phyloP scores from a whole-genome alignment of 176 grass and related monocot genomes.

The Paspalum notatum region DNA sequence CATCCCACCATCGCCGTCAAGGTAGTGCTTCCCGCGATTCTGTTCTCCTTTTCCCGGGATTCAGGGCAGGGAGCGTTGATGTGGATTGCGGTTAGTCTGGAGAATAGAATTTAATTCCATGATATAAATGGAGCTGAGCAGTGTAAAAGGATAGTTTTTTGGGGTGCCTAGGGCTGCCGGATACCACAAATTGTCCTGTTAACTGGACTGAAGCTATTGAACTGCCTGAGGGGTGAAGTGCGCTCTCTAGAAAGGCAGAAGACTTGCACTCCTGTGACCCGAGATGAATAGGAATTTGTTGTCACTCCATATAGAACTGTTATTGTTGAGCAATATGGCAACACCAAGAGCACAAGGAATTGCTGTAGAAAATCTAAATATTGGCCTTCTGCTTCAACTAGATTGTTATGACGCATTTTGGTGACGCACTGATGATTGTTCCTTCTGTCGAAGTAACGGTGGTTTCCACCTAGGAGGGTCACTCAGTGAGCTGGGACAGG shows the following conservation, averaged over 20 bases:
- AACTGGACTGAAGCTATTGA: neutral
- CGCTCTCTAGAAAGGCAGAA: neutral
- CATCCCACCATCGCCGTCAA: constrained; percentile 73
- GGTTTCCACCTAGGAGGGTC: constrained; percentile 28
- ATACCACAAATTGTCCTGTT: neutral
- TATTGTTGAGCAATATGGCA: neutral
- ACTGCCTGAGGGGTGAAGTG: constrained; percentile 14
- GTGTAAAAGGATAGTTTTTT: neutral
- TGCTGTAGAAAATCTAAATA: neutral
- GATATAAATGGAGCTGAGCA: neutral
- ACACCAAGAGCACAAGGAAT: neutral
- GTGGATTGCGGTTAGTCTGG: neutral
- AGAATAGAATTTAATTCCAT: constrained; percentile 14
- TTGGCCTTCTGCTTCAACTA: neutral
- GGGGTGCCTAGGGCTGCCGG: neutral
- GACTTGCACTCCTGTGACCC: neutral
- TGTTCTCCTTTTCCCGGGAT: neutral
- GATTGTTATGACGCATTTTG: neutral
- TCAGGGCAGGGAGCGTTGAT: neutral
- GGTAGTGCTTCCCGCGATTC: constrained; percentile 33
- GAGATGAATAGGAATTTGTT: neutral
- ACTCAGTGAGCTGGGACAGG: neutral
- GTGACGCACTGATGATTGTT: neutral
- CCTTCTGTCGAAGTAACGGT: constrained; percentile 25
- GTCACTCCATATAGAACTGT: neutral